These are phyloP conservation scores for Trypanosoma vivax DNA, from an alignment of 208 protist species.

Conservation along the genomic window DNA sequence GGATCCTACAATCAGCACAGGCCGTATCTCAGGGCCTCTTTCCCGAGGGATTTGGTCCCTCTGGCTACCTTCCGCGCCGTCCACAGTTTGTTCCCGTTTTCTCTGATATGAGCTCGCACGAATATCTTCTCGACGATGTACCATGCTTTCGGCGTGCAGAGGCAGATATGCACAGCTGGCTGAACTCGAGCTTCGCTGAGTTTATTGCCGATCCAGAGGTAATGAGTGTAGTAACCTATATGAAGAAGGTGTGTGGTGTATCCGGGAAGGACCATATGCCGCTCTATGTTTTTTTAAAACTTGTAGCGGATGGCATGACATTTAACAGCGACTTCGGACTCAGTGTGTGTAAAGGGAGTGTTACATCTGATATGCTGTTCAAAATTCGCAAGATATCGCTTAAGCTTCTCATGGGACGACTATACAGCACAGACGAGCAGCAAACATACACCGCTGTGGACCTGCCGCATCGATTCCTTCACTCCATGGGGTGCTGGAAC, in stretches of 20 bases:
- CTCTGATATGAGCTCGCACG: conserved; percentile 82
- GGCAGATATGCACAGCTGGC: conserved; percentile 59
- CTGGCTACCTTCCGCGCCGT: conserved; percentile 52
- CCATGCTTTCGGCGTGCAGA: conserved; percentile 78
- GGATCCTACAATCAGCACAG: conserved; percentile 76
- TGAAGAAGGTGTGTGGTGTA: conserved; percentile 51
- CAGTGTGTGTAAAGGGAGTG: conserved; percentile 34
- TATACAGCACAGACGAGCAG: conserved; percentile 81
- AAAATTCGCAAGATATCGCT: conserved; percentile 62
- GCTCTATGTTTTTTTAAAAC: conserved; percentile 66
- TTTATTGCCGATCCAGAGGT: conserved; percentile 47
- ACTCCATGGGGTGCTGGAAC: conserved; percentile 38
- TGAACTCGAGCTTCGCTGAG: conserved; percentile 25
- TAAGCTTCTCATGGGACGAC: conserved; percentile 58
- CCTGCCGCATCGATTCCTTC: conserved; percentile 56
- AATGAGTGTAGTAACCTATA: conserved; percentile 26
- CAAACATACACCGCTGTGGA: conserved; percentile 80
- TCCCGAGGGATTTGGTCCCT: conserved; percentile 71
- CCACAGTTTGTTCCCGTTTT: conserved; percentile 83
- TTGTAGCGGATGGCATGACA: conserved; percentile 68
- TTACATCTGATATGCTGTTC: conserved; percentile 48
- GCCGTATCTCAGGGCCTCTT: conserved; percentile 72
- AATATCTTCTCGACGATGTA: conserved; percentile 82
- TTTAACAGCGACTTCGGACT: conserved; percentile 72
- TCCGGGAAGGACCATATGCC: conserved; percentile 18